A percentile compares a stretch with the other conserved stretches of the same genome.
Conservation (phyloP, 2,329 filamentous ascomycete species). For the Phialocephala subalpina region DNA sequence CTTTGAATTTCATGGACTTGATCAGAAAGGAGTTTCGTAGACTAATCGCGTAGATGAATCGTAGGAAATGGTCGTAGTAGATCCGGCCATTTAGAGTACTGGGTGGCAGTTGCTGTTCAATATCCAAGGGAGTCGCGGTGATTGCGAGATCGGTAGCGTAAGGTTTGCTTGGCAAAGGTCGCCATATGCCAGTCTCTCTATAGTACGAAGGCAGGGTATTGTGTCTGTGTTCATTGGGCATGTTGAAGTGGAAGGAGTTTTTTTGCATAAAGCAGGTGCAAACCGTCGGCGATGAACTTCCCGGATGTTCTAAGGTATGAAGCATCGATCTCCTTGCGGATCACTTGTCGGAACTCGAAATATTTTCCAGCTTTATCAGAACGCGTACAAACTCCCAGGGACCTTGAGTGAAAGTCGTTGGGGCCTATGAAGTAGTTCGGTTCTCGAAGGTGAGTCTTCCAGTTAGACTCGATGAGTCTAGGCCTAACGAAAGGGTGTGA, state of each 20-base stretch:
- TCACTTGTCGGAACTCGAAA: neutral
- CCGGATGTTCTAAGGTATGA: neutral
- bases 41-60: conserved; percentile 28
- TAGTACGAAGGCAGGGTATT: neutral
- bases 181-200: neutral
- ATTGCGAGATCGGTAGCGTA: neutral
- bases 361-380: neutral
- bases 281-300: neutral
- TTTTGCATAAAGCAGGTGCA: neutral
- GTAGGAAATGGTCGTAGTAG: conserved; percentile 26
- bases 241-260: neutral
- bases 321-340: conserved; percentile 8
- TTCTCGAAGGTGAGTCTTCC: neutral
- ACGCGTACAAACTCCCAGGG: neutral
- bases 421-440: neutral
- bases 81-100: conserved; percentile 17
- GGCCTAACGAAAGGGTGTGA: neutral
- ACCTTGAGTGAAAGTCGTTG: neutral
- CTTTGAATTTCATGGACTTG: conserved; percentile 10
- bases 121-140: conserved; percentile 5
- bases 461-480: neutral
- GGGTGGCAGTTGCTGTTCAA: neutral
- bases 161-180: neutral
- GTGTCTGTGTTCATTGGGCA: neutral
- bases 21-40: conserved; percentile 16